A percentile compares a stretch with the other conserved stretches of the same genome.
Conservation (phyloP, 2,329 filamentous ascomycete species). For the Epichloe gansuensis region DNA sequence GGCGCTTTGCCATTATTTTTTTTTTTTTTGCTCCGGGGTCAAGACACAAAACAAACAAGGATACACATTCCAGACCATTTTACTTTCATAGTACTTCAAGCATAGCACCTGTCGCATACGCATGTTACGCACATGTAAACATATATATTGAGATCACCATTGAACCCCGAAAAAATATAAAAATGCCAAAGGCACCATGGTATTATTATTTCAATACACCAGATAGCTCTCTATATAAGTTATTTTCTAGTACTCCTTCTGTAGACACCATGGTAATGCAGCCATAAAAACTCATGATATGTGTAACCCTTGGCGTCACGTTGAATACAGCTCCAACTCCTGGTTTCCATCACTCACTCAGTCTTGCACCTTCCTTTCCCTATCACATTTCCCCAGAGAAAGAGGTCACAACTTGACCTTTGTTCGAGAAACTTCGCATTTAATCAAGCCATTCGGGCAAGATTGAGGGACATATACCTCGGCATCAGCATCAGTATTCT, state of each 20-base stretch:
- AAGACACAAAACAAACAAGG: too few species aligned
- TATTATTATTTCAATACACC: too few species aligned
- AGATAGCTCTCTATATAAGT: too few species aligned
- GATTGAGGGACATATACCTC: constrained; percentile 92
- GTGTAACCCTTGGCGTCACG: not conserved
- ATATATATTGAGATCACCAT: not conserved
- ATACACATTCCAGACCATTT: not conserved
- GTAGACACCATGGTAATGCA: not conserved
- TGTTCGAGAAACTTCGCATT: constrained; percentile 68
- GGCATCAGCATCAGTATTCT: constrained; percentile 92
- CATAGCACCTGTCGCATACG: not conserved
- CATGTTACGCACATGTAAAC: not conserved
- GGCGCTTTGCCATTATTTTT: too few species aligned
- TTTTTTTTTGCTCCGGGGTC: too few species aligned
- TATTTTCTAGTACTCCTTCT: too few species aligned
- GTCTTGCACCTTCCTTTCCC: not conserved
- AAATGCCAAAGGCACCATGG: not conserved
- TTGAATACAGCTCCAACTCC: not conserved
- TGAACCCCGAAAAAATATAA: not conserved
- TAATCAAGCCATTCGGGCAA: constrained; percentile 88
- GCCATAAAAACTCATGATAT: not conserved
- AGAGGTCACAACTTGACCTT: constrained; percentile 8
- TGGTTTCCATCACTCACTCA: not conserved
- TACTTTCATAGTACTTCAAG: not conserved
- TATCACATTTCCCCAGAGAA: not conserved